Conservation (phyloP, 2,329 filamentous ascomycete species). For the Colletotrichum gigasporum region DNA sequence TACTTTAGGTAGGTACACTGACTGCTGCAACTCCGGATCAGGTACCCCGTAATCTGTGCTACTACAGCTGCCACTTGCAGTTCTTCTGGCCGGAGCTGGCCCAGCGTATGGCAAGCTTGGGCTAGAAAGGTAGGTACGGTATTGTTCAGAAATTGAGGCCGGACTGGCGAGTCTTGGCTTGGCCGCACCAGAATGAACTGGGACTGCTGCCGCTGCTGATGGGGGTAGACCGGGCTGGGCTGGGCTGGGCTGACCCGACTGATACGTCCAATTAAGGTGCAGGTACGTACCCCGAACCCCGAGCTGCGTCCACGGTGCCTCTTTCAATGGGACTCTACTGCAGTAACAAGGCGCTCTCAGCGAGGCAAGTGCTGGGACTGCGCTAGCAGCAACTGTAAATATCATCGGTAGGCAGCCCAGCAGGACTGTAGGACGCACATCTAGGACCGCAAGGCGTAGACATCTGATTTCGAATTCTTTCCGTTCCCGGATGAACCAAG, state of each 20-base stretch:
- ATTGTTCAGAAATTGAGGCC: conserved; percentile 23
- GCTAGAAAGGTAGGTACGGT: too few species aligned
- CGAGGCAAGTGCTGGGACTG: not conserved
- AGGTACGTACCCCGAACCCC: not conserved
- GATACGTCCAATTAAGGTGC: conserved; percentile 30
- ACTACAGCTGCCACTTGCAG: too few species aligned
- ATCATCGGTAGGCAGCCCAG: too few species aligned
- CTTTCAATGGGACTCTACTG: not conserved
- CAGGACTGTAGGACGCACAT: not conserved
- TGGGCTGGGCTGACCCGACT: conserved; percentile 14
- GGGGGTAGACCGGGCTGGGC: not conserved
- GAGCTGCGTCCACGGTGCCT: not conserved
- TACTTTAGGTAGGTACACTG: too few species aligned
- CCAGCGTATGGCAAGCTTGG: too few species aligned
- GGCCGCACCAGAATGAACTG: conserved; percentile 15
- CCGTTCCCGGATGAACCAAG: not conserved
- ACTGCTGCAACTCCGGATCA: too few species aligned
- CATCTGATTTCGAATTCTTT: not conserved
- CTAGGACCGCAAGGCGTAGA: too few species aligned
- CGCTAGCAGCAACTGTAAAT: not conserved
- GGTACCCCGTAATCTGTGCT: not conserved
- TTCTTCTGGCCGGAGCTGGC: too few species aligned
- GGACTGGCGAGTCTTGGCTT: conserved; percentile 25
- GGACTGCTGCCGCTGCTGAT: not conserved
- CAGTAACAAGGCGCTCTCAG: not conserved